Evolutionary conservation across 345 rosid species (phyloP), one percentile per base, ranked within the genome.

Genomic region (Pistacia integerrima): DNA sequence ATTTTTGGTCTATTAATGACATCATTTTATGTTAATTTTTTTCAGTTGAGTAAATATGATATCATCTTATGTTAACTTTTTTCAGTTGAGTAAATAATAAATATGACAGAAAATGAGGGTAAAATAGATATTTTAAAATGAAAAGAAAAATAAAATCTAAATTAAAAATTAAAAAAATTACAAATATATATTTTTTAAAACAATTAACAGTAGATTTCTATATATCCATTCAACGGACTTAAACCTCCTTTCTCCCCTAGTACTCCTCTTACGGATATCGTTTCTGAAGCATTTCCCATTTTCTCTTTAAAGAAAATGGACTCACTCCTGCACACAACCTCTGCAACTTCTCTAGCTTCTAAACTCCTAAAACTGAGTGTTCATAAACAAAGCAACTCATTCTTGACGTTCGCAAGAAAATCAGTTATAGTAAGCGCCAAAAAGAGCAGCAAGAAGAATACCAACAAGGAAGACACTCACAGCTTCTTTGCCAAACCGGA

Each of bases 401-500:
- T 63, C 79, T 77, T 79, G 14, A 58, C 48, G 36, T 56, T 74
- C 71, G 74, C 75, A 46, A 84, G 90, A 66, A 88, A 79, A 80
- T 82, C 88, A 7, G 77, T 84, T 35, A 65, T 82, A 22, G 92
- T 80, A n/a, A 66, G 80, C 54, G 94, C 93, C 11, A 84, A 73
- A 74, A 91, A 79, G 82, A 78, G 74, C 67, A 74, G 72, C 70
- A 86, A 85, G 61, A 82, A 75, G 70, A 84, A 83, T 5, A 57
- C 54, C 72, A 77, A 69, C 73, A 91, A 82, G 36, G 85, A 83
- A 54, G 94, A 93, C 72, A 74, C 67, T 25, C 93, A 92, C 56
- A 84, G 85, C 87, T 92, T 89, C 62, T 77, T 85, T 2, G 64
- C 86, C 67, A 82, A 77, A 73, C 81, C 88, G 70, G 97, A 88